Percentiles rank a stretch among this genome's conserved stretches.
phyloP scores from a whole-genome alignment of 176 grass and related monocot genomes.

The Poa annua region DNA sequence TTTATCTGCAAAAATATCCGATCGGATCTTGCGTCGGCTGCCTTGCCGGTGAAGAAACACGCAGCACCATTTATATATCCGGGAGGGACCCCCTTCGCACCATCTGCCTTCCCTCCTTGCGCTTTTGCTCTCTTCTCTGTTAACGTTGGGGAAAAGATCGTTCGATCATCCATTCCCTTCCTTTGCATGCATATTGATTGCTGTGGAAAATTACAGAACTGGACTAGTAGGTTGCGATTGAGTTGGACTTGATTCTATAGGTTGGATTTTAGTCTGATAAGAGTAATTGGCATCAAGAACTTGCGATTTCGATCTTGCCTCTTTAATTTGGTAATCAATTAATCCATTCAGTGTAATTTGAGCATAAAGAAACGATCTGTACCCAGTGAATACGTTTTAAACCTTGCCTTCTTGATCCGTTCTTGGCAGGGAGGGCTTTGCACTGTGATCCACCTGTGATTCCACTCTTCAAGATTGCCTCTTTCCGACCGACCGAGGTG shows the following conservation, averaged over 20 bases:
- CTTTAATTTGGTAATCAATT: neutral
- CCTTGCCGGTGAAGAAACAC: constrained; percentile 53
- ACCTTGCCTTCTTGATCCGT: constrained; percentile 23
- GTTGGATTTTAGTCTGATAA: neutral
- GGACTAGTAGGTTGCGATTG: constrained; percentile 36
- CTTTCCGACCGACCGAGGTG: neutral
- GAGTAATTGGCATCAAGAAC: neutral
- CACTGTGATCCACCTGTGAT: constrained; percentile 23
- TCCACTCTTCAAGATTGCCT: neutral
- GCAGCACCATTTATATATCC: constrained; percentile 25
- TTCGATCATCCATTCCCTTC: neutral
- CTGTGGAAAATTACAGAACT: neutral
- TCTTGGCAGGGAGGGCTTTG: constrained; percentile 25
- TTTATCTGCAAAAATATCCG: neutral
- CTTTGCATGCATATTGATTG: neutral
- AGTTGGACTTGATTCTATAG: neutral
- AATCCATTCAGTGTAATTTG: neutral
- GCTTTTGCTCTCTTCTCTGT: constrained; percentile 17
- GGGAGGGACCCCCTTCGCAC: constrained; percentile 8
- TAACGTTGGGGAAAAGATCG: neutral
- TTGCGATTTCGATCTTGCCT: neutral
- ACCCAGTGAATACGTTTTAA: constrained; percentile 21
- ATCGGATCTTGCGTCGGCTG: constrained; percentile 11
- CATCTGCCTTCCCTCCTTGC: neutral
- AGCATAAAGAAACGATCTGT: neutral